Conservation (phyloP, 768 basidiomycete genomes). For the Russula sp. region DNA sequence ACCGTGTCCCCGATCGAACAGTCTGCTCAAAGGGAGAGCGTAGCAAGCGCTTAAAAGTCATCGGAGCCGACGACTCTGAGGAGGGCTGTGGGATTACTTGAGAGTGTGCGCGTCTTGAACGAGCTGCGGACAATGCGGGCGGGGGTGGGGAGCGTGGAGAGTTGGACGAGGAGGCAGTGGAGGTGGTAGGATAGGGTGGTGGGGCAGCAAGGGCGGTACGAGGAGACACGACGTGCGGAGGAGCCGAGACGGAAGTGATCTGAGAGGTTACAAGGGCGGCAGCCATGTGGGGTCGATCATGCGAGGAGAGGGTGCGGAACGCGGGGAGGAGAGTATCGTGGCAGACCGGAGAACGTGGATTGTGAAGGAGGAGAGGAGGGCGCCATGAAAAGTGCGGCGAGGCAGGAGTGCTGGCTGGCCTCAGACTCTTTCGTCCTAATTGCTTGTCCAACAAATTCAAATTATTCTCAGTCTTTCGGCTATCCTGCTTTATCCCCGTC, state of each 20-base stretch:
- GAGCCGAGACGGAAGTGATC: slow-evolving; percentile 41
- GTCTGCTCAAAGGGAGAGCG: slow-evolving; percentile 67
- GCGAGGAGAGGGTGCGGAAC: slow-evolving; percentile 6
- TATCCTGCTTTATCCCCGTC: neutral
- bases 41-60: slow-evolving; percentile 57
- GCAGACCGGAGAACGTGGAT: neutral
- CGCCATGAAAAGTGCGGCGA: neutral
- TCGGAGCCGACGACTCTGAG: slow-evolving; percentile 43
- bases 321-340: neutral
- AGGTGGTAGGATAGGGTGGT: neutral
- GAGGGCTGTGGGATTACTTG: slow-evolving; percentile 4
- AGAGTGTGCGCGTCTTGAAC: neutral
- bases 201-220: slow-evolving; percentile 19
- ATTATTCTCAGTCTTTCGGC: neutral
- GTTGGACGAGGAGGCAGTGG: slow-evolving; percentile 33
- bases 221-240: slow-evolving; percentile 46
- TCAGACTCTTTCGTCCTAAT: neutral
- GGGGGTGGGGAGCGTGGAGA: slow-evolving; percentile 34
- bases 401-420: neutral
- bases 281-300: slow-evolving; percentile 44
- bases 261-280: slow-evolving; percentile 43
- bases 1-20: slow-evolving; percentile 59
- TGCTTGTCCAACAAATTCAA: neutral
- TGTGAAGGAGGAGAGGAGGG: neutral
- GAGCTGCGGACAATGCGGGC: slow-evolving; percentile 33